Evolutionary conservation across 78 protist genomes (phyloP).

Genomic region (Dictyostelium citrinum): DNA sequence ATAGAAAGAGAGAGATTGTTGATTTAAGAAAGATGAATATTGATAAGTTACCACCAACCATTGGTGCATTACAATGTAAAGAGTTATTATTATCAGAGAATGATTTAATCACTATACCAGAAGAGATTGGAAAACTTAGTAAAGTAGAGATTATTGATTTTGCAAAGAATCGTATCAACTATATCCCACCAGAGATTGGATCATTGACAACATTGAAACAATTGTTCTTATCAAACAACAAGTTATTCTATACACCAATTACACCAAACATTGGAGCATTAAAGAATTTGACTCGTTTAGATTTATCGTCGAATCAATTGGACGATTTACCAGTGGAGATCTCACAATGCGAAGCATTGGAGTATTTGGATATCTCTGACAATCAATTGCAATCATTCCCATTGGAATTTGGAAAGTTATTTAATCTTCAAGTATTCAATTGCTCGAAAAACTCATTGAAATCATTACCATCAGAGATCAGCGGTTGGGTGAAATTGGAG

Average conservation of each 20-base stretch:
- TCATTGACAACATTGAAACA: slow-evolving; percentile 43
- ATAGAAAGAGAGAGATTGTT: slow-evolving; percentile 74
- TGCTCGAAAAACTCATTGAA: slow-evolving; percentile 59
- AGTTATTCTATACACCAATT: slow-evolving; percentile 81
- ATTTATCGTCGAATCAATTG: slow-evolving; percentile 75
- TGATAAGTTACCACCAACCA: slow-evolving; percentile 78
- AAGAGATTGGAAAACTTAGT: slow-evolving; percentile 77
- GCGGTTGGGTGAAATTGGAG: slow-evolving; percentile 53
- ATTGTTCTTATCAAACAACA: slow-evolving; percentile 60
- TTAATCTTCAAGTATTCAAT: slow-evolving; percentile 43
- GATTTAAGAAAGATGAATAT: slow-evolving; percentile 78
- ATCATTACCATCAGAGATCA: slow-evolving; percentile 68
- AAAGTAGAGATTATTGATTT: slow-evolving; percentile 73
- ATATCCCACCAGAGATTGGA: slow-evolving; percentile 81
- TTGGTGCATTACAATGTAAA: slow-evolving; percentile 78
- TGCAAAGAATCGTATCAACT: slow-evolving; percentile 75
- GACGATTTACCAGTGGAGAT: slow-evolving; percentile 80
- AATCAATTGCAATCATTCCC: slow-evolving; percentile 79
- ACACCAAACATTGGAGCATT: slow-evolving; percentile 72
- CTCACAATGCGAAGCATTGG: slow-evolving; percentile 32
- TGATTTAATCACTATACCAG: slow-evolving; percentile 80
- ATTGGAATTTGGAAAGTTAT: slow-evolving; percentile 76
- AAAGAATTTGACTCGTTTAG: slow-evolving; percentile 62
- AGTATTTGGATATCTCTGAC: slow-evolving; percentile 73
- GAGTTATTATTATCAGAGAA: slow-evolving; percentile 80